These are phyloP conservation scores for Calonectria hongkongensis DNA, from an alignment of 2,329 filamentous ascomycete species.

Conservation along the genomic window DNA sequence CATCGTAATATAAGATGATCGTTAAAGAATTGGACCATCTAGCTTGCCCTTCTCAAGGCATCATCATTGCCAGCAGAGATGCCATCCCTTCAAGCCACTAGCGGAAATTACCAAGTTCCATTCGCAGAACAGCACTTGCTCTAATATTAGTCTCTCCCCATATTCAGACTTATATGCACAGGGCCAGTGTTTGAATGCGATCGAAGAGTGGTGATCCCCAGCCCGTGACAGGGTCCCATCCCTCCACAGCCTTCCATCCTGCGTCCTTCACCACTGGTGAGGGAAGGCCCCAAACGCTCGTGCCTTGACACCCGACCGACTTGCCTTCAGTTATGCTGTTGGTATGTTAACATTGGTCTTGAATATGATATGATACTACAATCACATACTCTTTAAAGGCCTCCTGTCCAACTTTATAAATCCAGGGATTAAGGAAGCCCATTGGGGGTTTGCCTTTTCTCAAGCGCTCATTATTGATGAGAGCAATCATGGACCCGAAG, in stretches of 20 bases:
- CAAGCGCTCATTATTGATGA: constrained; percentile 79
- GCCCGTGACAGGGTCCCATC: constrained; percentile 64
- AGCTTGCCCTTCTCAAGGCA: neutral
- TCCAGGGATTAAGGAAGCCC: constrained; percentile 78
- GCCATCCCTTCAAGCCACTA: neutral
- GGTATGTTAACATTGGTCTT: constrained; percentile 29
- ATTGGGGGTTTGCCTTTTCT: constrained; percentile 70
- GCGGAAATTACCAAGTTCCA: too few relatives aligned
- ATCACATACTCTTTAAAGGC: constrained; percentile 61
- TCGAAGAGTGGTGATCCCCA: constrained; percentile 68
- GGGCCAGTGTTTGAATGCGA: constrained; percentile 52
- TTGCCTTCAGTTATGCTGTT: constrained; percentile 60
- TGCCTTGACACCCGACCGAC: constrained; percentile 58
- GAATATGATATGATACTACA: neutral
- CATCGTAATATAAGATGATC: neutral
- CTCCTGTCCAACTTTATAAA: constrained; percentile 65
- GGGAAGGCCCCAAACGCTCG: constrained; percentile 49
- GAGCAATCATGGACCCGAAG: constrained; percentile 77
- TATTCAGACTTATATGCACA: neutral
- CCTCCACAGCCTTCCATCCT: constrained; percentile 55
- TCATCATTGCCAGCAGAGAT: neutral
- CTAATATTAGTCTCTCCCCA: too few relatives aligned
- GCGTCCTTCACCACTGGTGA: constrained; percentile 55
- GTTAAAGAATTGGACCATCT: neutral
- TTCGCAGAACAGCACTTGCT: neutral